phyloP scores from a whole-genome alignment of 2,329 filamentous ascomycete species.

The Akanthomyces dipterigenus region DNA sequence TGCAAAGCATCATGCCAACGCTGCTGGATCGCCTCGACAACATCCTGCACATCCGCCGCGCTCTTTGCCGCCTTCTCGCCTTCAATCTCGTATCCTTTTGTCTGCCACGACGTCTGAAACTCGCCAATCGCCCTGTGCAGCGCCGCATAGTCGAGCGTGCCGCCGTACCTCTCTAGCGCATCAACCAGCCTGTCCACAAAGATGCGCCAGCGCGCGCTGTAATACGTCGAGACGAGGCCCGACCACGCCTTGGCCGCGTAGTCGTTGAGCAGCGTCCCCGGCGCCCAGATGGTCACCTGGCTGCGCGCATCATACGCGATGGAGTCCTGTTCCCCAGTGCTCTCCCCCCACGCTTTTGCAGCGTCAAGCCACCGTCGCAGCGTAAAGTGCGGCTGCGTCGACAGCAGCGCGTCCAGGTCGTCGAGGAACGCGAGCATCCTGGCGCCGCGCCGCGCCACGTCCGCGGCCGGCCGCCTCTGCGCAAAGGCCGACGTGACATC shows the following conservation, averaged over 20 bases:
- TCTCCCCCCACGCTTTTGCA: constrained; percentile 27
- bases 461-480: not conserved
- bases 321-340: constrained; percentile 11
- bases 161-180: not conserved
- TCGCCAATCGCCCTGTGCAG: not conserved
- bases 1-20: not conserved
- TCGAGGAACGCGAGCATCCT: not conserved
- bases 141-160: not conserved
- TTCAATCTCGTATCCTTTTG: not conserved
- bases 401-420: constrained; percentile 2
- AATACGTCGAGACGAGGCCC: constrained; percentile 40
- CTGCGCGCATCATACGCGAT: constrained; percentile 39
- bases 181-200: constrained; percentile 34
- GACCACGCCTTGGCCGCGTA: constrained; percentile 44
- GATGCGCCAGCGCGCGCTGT: constrained; percentile 37
- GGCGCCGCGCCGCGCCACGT: not conserved
- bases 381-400: constrained; percentile 27
- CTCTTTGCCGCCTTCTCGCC: not conserved
- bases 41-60: not conserved
- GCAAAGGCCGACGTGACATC: not conserved
- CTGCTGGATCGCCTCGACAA: not conserved
- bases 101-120: constrained; percentile 6
- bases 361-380: constrained; percentile 34
- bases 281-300: constrained; percentile 45
- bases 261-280: constrained; percentile 39